These are phyloP conservation scores for Litchi chinensis DNA, from an alignment of 345 rosid genomes.

Conservation along the genomic window DNA sequence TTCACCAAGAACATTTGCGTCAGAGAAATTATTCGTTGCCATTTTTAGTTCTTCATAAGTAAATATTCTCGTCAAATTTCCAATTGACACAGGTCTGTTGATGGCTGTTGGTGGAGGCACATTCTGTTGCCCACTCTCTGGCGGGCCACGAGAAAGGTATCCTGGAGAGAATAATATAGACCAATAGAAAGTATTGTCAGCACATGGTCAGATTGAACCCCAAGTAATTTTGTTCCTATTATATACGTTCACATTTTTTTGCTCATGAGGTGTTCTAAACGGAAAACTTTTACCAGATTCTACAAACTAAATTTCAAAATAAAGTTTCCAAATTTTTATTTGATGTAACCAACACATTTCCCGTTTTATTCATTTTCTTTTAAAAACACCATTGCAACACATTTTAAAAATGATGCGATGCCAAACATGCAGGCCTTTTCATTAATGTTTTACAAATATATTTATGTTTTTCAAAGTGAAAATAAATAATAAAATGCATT, in stretches of 20 bases:
- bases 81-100: constrained; percentile 26
- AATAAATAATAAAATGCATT: no score
- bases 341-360: no score
- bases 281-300: no score
- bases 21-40: constrained; percentile 59
- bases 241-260: neutral
- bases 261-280: no score
- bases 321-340: no score
- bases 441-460: no score
- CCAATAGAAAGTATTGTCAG: neutral
- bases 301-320: no score
- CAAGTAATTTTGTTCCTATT: neutral
- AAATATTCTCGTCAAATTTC: constrained; percentile 51
- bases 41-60: constrained; percentile 52
- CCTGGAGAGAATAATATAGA: constrained; percentile 28
- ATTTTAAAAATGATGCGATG: no score
- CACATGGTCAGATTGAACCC: neutral
- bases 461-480: no score
- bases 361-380: no score
- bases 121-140: constrained; percentile 44
- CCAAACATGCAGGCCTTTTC: no score
- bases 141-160: constrained; percentile 12
- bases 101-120: constrained; percentile 22
- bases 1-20: constrained; percentile 58
- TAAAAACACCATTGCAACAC: no score